Conservation (phyloP, 306 rosid genomes). For the Ormosia emarginata region DNA sequence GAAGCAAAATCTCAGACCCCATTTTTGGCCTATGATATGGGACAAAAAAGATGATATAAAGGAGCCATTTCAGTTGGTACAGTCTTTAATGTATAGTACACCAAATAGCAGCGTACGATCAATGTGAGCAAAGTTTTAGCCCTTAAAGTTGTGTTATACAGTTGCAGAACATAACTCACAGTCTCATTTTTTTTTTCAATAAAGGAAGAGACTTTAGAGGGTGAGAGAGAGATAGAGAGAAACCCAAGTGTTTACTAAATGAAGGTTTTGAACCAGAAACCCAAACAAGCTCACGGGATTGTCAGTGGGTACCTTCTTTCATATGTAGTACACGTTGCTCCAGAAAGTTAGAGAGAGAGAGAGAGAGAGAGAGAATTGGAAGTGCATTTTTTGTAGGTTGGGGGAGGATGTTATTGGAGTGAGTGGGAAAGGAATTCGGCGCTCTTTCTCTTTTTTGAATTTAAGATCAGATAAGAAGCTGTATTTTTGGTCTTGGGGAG, state of each 20-base stretch:
- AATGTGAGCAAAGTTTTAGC: conserved; percentile 38
- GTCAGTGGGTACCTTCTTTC: conserved; percentile 60
- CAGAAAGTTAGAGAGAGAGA: conserved; percentile 47
- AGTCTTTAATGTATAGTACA: conserved; percentile 34
- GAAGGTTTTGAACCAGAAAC: conserved; percentile 30
- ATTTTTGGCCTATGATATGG: conserved; percentile 32
- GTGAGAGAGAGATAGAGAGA: not conserved
- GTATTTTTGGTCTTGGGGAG: not conserved
- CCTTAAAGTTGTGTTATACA: conserved; percentile 30
- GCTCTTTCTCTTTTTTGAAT: conserved; percentile 55
- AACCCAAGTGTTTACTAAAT: conserved; percentile 19
- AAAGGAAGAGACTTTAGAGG: not conserved
- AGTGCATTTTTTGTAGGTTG: conserved; percentile 18
- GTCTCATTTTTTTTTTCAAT: conserved; percentile 8
- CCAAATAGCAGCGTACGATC: not conserved
- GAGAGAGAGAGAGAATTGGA: conserved; percentile 9
- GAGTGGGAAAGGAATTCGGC: conserved; percentile 38
- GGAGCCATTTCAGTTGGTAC: conserved; percentile 36
- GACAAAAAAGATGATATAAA: conserved; percentile 50
- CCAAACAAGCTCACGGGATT: conserved; percentile 49
- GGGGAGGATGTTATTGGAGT: conserved; percentile 21
- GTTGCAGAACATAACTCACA: conserved; percentile 29
- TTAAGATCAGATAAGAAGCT: conserved; percentile 38
- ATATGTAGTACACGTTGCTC: conserved; percentile 61
- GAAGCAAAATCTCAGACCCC: conserved; percentile 31